These are phyloP conservation scores for Neurospora tetrasperma DNA, from an alignment of 495 filamentous ascomycete species.

Conservation along the genomic window DNA sequence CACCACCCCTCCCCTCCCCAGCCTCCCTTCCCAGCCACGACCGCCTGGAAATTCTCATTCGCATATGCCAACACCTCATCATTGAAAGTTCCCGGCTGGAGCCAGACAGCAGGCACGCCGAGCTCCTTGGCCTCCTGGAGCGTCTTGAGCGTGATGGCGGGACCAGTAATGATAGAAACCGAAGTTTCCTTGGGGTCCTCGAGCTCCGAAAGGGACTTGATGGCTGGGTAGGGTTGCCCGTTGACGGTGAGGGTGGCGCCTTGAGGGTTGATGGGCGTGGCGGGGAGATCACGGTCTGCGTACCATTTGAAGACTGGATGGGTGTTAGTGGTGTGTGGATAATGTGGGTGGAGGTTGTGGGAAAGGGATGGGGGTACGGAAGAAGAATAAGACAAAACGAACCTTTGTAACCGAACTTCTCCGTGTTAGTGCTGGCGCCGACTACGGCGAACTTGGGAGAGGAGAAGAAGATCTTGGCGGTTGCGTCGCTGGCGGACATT, in stretches of 20 bases:
- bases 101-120: slow-evolving; percentile 73
- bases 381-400: slow-evolving; percentile 10
- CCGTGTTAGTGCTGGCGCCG: slow-evolving; percentile 72
- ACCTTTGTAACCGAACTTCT: slow-evolving; percentile 91
- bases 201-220: slow-evolving; percentile 54
- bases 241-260: slow-evolving; percentile 44
- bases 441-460: slow-evolving; percentile 81
- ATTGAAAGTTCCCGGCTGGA: slow-evolving; percentile 86
- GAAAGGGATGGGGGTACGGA: background rate
- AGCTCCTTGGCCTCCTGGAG: slow-evolving; percentile 70
- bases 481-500: slow-evolving; percentile 43
- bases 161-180: slow-evolving; percentile 82
- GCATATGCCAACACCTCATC: slow-evolving; percentile 61
- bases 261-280: slow-evolving; percentile 73
- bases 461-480: slow-evolving; percentile 71
- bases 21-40: slow-evolving; percentile 60
- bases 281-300: slow-evolving; percentile 60
- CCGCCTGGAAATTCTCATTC: slow-evolving; percentile 50
- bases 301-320: slow-evolving; percentile 80
- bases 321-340: slow-evolving; percentile 10
- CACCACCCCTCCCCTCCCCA: slow-evolving; percentile 72
- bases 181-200: slow-evolving; percentile 57
- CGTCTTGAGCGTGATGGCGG: slow-evolving; percentile 55
- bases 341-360: background rate
- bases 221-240: slow-evolving; percentile 47